Conservation (phyloP, 176 grass and related monocot genomes). For the Eleusine indica region DNA sequence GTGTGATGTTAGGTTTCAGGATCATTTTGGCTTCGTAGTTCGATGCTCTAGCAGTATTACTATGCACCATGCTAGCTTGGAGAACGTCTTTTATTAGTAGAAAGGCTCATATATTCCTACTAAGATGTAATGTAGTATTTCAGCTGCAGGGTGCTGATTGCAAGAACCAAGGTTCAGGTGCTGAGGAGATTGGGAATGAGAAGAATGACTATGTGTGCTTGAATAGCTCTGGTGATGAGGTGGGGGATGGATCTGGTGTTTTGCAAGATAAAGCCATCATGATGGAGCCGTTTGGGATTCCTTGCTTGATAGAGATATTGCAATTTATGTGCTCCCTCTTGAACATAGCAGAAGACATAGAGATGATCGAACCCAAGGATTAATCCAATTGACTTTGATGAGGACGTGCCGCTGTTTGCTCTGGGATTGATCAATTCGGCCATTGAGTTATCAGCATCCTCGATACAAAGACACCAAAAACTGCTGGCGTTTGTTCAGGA, state of each 20-base stretch:
- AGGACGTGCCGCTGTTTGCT: constrained; percentile 94
- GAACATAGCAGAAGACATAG: constrained; percentile 87
- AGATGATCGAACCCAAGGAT: constrained; percentile 65
- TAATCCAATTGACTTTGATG: constrained; percentile 83
- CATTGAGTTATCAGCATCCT: constrained; percentile 73
- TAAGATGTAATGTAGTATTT: constrained; percentile 10
- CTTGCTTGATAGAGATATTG: constrained; percentile 96
- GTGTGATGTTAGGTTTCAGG: background rate
- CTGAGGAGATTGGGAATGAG: constrained; percentile 56
- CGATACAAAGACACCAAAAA: constrained; percentile 65
- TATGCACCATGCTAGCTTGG: constrained; percentile 1
- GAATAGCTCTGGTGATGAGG: constrained; percentile 47
- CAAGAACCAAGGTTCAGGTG: constrained; percentile 58
- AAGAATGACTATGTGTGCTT: constrained; percentile 54
- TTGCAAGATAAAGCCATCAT: constrained; percentile 51
- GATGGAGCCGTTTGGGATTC: constrained; percentile 70
- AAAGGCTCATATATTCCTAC: background rate
- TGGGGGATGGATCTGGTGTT: constrained; percentile 34
- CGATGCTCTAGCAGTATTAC: constrained; percentile 1
- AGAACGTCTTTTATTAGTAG: constrained; percentile 6
- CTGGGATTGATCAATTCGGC: constrained; percentile 86
- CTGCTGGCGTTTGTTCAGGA: constrained; percentile 83
- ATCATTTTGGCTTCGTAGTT: background rate
- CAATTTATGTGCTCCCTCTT: constrained; percentile 94
- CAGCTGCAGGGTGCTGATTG: constrained; percentile 51